Percentiles rank a stretch among this genome's conserved stretches.
Conservation (phyloP, 805 yeast species). For the Candida dajiaensis region DNA sequence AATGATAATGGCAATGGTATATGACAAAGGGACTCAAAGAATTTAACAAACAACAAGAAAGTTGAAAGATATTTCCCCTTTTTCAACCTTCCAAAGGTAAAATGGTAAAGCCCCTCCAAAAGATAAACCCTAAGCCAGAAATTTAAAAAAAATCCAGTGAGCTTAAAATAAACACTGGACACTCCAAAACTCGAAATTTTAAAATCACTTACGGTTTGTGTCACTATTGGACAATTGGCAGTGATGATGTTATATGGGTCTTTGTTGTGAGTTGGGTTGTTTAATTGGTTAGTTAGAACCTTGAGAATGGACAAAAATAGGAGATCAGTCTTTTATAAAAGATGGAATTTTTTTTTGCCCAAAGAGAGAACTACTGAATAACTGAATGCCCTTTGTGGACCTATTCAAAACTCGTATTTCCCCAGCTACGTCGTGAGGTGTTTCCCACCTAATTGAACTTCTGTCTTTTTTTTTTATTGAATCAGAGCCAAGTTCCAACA, state of each 20-base stretch:
- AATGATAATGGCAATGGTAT: background rate
- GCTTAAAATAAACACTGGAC: too few relatives aligned
- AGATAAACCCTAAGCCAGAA: too few relatives aligned
- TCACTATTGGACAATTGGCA: background rate
- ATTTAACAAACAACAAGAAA: too few relatives aligned
- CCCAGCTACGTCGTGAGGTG: background rate
- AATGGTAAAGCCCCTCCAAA: too few relatives aligned
- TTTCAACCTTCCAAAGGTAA: background rate
- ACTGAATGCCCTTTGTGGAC: background rate
- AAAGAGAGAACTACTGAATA: background rate
- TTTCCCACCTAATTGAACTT: background rate
- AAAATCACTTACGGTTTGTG: background rate
- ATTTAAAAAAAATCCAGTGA: too few relatives aligned
- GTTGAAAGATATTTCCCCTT: background rate
- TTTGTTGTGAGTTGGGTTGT: too few relatives aligned
- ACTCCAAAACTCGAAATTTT: background rate
- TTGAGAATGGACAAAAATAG: too few relatives aligned
- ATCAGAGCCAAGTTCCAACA: background rate
- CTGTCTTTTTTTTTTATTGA: too few relatives aligned
- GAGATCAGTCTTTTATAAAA: background rate
- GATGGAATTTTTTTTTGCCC: background rate
- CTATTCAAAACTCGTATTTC: background rate
- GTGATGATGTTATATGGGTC: background rate
- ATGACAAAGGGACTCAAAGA: too few relatives aligned
- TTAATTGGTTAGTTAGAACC: too few relatives aligned